Base-by-base conservation (phyloP, 768 basidiomycete species). In the Rhodotorula sphaerocarpa region DNA sequence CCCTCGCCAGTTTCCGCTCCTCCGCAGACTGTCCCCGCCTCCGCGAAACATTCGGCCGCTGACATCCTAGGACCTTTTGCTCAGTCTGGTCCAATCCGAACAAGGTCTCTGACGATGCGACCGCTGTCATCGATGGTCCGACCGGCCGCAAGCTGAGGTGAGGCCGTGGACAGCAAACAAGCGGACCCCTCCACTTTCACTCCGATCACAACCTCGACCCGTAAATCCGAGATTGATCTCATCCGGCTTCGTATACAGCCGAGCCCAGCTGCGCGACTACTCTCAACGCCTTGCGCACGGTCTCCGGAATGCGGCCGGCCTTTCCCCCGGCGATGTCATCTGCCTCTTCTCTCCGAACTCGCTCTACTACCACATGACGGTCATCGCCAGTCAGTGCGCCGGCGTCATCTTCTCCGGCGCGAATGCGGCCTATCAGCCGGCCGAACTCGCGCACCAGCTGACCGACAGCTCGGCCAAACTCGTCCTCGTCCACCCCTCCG, bases 401-500 rank as follows among this genome's bases (percentile, higher is more conserved):
- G 69, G 69, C 3, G 3, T 63, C 33, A 65, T 72, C 21, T 59
- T 69, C 39, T 62, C 70, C 2, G 75, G 70, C 3, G 70, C 72
- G 18, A 75, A 75, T 46, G 84, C 88, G 1, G 85, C 84, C 0
- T 90, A 87, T 70, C 85, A 83, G 7, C 73, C 83, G 5, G 72
- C 76, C 12, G 90, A 92, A 71, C 79, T 91, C 0, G 79, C 78
- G 1, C 82, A 83, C 74, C 90, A 92, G 72, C 84, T 86, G 61
- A 75, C 66, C 18, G 83, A 91, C 71, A 84, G 84, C 55, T 75
- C 79, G 5, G 85, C 90, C 0, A 78, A 79, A 52, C 66, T 85
- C 25, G 73, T 67, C 30, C 82, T 89, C 58, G 79, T 81, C 16
- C 82, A 82, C 60, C 86, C 87, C n/a, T 77, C 81, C 0, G 77